phyloP scores from a whole-genome alignment of 2,329 filamentous ascomycete species.

The Fusarium redolens region DNA sequence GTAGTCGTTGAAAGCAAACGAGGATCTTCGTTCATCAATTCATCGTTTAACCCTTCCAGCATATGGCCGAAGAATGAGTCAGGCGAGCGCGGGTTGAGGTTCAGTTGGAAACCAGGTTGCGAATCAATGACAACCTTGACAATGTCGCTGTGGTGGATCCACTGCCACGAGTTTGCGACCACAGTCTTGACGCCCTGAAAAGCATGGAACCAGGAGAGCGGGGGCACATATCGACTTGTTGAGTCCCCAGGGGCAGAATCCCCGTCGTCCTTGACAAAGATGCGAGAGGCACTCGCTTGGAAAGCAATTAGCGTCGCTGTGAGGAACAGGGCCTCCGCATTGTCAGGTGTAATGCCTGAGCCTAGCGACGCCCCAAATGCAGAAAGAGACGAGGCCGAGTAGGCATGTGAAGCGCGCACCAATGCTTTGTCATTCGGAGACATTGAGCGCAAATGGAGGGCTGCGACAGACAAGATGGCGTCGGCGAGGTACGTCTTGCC shows the following conservation, averaged over 20 bases:
- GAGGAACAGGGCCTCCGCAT: slow-evolving; percentile 72
- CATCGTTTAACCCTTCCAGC: slow-evolving; percentile 67
- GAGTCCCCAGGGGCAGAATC: slow-evolving; percentile 52
- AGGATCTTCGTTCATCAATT: slow-evolving; percentile 56
- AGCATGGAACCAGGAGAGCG: slow-evolving; percentile 73
- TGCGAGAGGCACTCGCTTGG: slow-evolving; percentile 71
- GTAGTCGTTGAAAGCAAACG: slow-evolving; percentile 48
- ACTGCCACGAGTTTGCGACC: slow-evolving; percentile 72
- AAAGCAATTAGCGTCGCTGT: slow-evolving; percentile 74
- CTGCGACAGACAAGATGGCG: slow-evolving; percentile 72
- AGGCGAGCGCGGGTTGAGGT: slow-evolving; percentile 63
- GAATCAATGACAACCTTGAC: slow-evolving; percentile 72
- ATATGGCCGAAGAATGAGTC: slow-evolving; percentile 71
- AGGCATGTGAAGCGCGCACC: slow-evolving; percentile 71
- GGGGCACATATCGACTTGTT: slow-evolving; percentile 64
- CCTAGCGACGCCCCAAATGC: slow-evolving; percentile 69
- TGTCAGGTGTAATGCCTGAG: slow-evolving; percentile 66
- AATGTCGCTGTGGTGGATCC: slow-evolving; percentile 67
- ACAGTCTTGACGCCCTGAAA: slow-evolving; percentile 76
- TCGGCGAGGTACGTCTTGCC: slow-evolving; percentile 70
- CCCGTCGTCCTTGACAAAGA: slow-evolving; percentile 69
- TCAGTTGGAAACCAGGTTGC: slow-evolving; percentile 70
- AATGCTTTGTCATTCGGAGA: slow-evolving; percentile 68
- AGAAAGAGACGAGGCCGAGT: slow-evolving; percentile 72
- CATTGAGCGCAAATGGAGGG: slow-evolving; percentile 69